Conservation (phyloP, 805 yeast genomes). For the Starmera amethionina region DNA sequence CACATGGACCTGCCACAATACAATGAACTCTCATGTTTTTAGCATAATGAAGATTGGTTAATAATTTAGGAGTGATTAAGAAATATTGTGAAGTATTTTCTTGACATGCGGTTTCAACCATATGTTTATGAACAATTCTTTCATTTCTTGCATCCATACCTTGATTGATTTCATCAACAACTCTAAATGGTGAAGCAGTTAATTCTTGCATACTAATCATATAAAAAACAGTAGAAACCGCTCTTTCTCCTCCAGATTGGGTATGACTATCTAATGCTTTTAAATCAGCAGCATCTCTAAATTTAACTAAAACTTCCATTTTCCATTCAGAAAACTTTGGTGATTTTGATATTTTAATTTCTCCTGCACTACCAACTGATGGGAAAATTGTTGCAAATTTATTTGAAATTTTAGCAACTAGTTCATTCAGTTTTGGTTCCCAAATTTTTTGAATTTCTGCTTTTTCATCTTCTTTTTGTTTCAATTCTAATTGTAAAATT, state of each 20-base stretch:
- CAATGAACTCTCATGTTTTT: conserved; percentile 78
- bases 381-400: conserved; percentile 61
- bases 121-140: conserved; percentile 70
- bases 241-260: conserved; percentile 97
- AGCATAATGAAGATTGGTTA: conserved; percentile 70
- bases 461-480: conserved; percentile 26
- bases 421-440: conserved; percentile 49
- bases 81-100: conserved; percentile 70
- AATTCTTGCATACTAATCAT: conserved; percentile 85
- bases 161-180: conserved; percentile 96
- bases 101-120: conserved; percentile 81
- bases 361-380: conserved; percentile 82
- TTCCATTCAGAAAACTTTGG: conserved; percentile 67
- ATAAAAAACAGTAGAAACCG: conserved; percentile 87
- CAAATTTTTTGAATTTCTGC: conserved; percentile 33
- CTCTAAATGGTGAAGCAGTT: conserved; percentile 83
- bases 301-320: conserved; percentile 73
- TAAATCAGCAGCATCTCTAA: conserved; percentile 66
- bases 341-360: conserved; percentile 46
- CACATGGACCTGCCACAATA: conserved; percentile 53
- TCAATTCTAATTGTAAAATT: conserved; percentile 10
- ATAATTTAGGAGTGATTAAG: conserved; percentile 83
- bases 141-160: conserved; percentile 97
- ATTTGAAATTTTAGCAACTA: conserved; percentile 46
- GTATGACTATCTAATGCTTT: conserved; percentile 72